phyloP scores from a whole-genome alignment of 2,329 filamentous ascomycete species.

The Neofusicoccum laricinum region DNA sequence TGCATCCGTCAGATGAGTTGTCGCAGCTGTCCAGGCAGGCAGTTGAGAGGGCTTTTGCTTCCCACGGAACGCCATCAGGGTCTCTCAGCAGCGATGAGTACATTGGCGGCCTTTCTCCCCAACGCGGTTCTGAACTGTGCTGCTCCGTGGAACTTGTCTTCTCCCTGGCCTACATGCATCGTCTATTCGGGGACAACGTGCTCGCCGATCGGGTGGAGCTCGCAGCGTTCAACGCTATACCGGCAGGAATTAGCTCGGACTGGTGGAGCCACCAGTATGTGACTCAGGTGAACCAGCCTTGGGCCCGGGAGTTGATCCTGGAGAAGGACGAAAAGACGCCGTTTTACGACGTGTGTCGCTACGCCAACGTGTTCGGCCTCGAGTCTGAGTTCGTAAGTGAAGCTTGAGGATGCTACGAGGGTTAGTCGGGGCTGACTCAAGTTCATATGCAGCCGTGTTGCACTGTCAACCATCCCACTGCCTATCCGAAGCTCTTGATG shows the following conservation, averaged over 20 bases:
- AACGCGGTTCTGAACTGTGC: slow-evolving; percentile 36
- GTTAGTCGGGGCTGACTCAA: neutral
- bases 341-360: neutral
- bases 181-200: slow-evolving; percentile 28
- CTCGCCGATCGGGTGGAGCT: slow-evolving; percentile 49
- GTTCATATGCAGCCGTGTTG: neutral
- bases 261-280: slow-evolving; percentile 55
- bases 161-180: slow-evolving; percentile 35
- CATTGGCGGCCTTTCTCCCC: slow-evolving; percentile 38
- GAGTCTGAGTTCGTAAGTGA: neutral
- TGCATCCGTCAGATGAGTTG: slow-evolving; percentile 38
- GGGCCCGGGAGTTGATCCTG: neutral
- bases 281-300: slow-evolving; percentile 44
- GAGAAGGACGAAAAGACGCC: neutral
- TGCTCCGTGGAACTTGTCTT: slow-evolving; percentile 35
- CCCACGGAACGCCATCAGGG: slow-evolving; percentile 42
- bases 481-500: neutral
- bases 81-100: slow-evolving; percentile 44
- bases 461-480: neutral
- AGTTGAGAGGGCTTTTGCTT: slow-evolving; percentile 36
- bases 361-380: neutral
- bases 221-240: slow-evolving; percentile 50
- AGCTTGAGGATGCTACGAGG: neutral
- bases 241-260: slow-evolving; percentile 45
- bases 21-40: slow-evolving; percentile 37